Evolutionary conservation across 305 asterid genomes (phyloP).

Genomic region (Euphrasia arctica): DNA sequence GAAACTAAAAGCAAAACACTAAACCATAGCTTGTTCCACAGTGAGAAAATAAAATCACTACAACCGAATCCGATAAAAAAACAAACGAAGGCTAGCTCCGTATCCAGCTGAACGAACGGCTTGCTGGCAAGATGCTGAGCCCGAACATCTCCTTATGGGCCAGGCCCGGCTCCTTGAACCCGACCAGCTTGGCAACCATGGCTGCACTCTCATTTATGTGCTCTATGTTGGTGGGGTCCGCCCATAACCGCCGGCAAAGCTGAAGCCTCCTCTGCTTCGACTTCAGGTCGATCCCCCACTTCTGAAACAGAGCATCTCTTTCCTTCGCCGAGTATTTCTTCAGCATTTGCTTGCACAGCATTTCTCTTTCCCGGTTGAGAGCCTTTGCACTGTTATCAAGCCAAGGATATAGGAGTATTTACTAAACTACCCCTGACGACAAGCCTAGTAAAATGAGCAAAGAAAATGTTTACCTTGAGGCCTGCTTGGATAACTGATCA

Average conservation of each 20-base stretch:
- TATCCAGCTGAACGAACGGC: constrained; percentile 59
- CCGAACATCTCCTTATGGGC: constrained; percentile 80
- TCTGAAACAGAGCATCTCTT: constrained; percentile 52
- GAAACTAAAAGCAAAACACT: constrained; percentile 16
- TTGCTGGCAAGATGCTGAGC: constrained; percentile 58
- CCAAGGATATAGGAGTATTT: background rate
- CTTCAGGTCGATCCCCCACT: constrained; percentile 72
- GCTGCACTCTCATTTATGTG: constrained; percentile 69
- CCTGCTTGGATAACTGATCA: constrained; percentile 27
- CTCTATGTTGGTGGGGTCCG: constrained; percentile 53
- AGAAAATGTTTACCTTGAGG: constrained; percentile 47
- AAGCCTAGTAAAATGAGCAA: too few species aligned
- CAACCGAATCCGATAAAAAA: constrained; percentile 1
- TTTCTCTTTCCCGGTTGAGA: constrained; percentile 62
- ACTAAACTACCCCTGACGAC: too few species aligned
- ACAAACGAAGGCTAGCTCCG: constrained; percentile 40
- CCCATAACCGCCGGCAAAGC: constrained; percentile 60
- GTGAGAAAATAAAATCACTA: constrained; percentile 5
- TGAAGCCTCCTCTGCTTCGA: constrained; percentile 78
- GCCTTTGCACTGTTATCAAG: constrained; percentile 35
- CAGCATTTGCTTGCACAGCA: constrained; percentile 59
- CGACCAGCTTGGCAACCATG: constrained; percentile 71
- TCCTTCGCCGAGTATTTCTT: constrained; percentile 63
- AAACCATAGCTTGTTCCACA: constrained; percentile 21
- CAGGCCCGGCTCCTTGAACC: constrained; percentile 48